Evolutionary conservation across 768 basidiomycete species (phyloP).

Genomic region (Calvatia gigantea): DNA sequence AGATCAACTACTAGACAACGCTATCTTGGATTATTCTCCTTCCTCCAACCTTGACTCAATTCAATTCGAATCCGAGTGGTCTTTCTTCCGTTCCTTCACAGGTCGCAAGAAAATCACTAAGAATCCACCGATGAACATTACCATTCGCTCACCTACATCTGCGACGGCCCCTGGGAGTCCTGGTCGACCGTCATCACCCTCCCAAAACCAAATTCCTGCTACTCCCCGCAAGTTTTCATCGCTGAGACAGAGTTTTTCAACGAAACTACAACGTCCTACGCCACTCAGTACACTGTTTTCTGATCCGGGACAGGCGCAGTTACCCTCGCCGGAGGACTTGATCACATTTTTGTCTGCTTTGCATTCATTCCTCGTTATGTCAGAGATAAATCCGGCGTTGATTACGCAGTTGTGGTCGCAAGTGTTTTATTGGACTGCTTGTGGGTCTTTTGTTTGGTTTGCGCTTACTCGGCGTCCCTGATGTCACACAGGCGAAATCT

Average conservation of each 20-base stretch:
- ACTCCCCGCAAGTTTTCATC: conserved; percentile 58
- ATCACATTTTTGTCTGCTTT: conserved; percentile 82
- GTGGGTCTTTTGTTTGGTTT: conserved; percentile 42
- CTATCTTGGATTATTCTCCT: conserved; percentile 79
- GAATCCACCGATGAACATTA: conserved; percentile 5
- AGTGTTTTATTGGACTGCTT: conserved; percentile 97
- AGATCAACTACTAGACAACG: conserved; percentile 79
- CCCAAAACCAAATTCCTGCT: conserved; percentile 36
- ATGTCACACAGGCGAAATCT: conserved; percentile 62
- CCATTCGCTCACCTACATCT: conserved; percentile 24
- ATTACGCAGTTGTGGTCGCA: conserved; percentile 94
- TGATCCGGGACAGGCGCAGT: conserved; percentile 33
- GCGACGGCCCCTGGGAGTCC: conserved; percentile 50
- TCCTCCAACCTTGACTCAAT: conserved; percentile 75
- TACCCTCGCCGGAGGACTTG: conserved; percentile 51
- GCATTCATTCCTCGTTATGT: conserved; percentile 77
- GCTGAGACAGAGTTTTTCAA: conserved; percentile 60
- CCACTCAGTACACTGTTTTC: conserved; percentile 50
- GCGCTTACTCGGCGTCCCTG: neutral
- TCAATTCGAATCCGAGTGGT: conserved; percentile 97
- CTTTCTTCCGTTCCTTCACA: conserved; percentile 72
- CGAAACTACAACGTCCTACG: conserved; percentile 36
- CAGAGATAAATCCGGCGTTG: conserved; percentile 87
- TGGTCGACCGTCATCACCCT: conserved; percentile 51
- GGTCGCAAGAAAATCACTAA: conserved; percentile 51